Evolutionary conservation across 192 early-diverging fungal genomes (phyloP).

Genomic region (Umbelopsis sp.): DNA sequence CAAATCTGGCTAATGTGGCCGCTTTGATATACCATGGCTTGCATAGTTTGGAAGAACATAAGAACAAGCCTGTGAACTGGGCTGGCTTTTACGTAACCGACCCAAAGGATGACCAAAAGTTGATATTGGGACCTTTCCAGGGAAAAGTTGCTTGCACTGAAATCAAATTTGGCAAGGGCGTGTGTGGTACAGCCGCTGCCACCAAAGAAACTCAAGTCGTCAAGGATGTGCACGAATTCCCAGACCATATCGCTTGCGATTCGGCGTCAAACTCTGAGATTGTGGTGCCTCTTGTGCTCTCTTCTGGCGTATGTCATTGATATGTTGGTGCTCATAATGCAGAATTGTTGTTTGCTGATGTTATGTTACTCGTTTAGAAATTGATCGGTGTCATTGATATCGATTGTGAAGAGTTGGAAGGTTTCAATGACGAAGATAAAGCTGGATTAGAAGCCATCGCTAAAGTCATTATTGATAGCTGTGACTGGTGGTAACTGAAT

Average conservation of each 20-base stretch:
- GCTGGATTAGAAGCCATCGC: constrained; percentile 68
- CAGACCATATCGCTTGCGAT: constrained; percentile 93
- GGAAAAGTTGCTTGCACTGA: constrained; percentile 88
- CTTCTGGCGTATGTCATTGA: constrained; percentile 12
- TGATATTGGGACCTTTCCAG: constrained; percentile 91
- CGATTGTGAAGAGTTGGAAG: constrained; percentile 63
- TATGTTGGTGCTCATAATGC: not conserved
- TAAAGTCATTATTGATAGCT: constrained; percentile 51
- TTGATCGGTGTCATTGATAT: constrained; percentile 74
- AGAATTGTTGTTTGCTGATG: not conserved
- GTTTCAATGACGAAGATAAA: constrained; percentile 71
- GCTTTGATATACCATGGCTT: constrained; percentile 80
- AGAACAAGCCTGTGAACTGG: constrained; percentile 73
- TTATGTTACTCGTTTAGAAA: constrained; percentile 32
- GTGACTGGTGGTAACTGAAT: constrained; percentile 25
- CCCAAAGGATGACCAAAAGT: constrained; percentile 36
- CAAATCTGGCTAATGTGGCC: constrained; percentile 83
- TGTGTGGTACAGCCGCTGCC: constrained; percentile 86
- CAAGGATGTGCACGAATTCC: constrained; percentile 78
- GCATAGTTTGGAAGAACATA: constrained; percentile 61
- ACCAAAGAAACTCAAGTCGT: constrained; percentile 63
- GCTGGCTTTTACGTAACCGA: constrained; percentile 82
- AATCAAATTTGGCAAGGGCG: constrained; percentile 82
- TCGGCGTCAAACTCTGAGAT: constrained; percentile 82
- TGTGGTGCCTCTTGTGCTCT: constrained; percentile 71